Evolutionary conservation across 257 asterid genomes (phyloP), one percentile per base, ranked within the genome.

Genomic region (Cynanchum wilfordii): DNA sequence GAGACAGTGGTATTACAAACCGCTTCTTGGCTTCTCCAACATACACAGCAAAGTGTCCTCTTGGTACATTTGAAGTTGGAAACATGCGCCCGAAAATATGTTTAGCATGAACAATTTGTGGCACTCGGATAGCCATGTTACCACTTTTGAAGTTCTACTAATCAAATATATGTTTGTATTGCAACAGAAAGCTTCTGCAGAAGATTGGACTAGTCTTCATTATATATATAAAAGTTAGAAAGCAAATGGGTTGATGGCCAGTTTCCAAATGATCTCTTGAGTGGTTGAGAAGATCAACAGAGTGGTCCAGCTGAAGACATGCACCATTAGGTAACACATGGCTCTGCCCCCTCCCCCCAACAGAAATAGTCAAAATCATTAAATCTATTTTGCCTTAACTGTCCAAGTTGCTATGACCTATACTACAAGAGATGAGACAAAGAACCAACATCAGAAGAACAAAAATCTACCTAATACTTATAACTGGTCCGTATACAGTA

Each of bases 11-110:
- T 33, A 78, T 69, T 25, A 81, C 72, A 27, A 47, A 75, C 19
- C 77, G 60, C 79, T 72, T 84, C 80, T 58, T 78, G 16, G 79
- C 73, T 51, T 81, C 79, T 54, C 86, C 86, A 56, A 84, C 88
- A 76, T 74, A 81, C 5, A 79, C 77, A 3, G 74, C 58, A 29
- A 71, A 74, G 42, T 72, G 66, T 17, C 88, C 88, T 55, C 66
- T 84, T 10, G 84, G 82, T 30, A 79, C 72, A 29, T 74, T 64
- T 22, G 51, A 49, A 70, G 73, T 42, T 2, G 75, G 19, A 9
- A 40, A 36, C 65, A 22, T n/a, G 24, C 67, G 77, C 52, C 72
- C 58, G 1, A 76, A 59, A 29, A 69, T 45, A 36, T 68, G 45
- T 45, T 70, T 70, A 11, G 72, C 51, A 15, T 62, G 73, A 42